Evolutionary conservation across 1,284 basidiomycete species (phyloP), one percentile per base, ranked within the genome.

Genomic region (Moesziomyces parantarcticus): DNA sequence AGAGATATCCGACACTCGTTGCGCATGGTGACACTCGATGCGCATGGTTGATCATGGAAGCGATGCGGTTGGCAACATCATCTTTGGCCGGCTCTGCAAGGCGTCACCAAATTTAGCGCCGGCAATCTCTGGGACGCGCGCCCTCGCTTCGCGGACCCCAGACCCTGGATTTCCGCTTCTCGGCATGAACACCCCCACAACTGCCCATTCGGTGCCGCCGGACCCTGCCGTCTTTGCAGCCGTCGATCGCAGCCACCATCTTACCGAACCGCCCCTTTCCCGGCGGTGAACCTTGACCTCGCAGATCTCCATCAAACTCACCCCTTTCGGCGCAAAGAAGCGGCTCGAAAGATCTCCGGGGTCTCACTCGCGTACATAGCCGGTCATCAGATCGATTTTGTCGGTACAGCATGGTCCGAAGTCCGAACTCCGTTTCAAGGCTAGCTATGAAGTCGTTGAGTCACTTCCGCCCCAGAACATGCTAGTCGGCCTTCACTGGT

Each of bases 91-190:
- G 4, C 29, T 32, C 29, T 13, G 29, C 29, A 32, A 32, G 10
- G 29, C 29, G 29, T 32, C 29, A 13, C 29, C 29, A 32, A 32
- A 32, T 53, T 57, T 63, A 63, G 61, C 50, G 50, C 61, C 61
- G 55, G 61, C 25, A 63, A 63, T 58, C 61, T 63, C 21, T 5
- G 8, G 41, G 36, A 16, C 1, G 14, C 16, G 36, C 36, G 3
- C 16, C 14, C 16, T 39, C 36, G 36, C 36, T 21, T 22, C 60
- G 45, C 54, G 43, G 49, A 57, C 10, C 14, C 34, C 10, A 42
- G 8, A 32, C 43, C 42, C 39, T 18, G 42, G 32, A 18, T 22
- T 39, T 43, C 51, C 43, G 51, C 20, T 14, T 13, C 6, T 45
- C 34, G 44, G 50, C 50, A 53, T 53, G 21, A 53, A 44, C 32